Evolutionary conservation across 352 stramenopile genomes (phyloP).

Genomic region (Globisporangium paddicum): DNA sequence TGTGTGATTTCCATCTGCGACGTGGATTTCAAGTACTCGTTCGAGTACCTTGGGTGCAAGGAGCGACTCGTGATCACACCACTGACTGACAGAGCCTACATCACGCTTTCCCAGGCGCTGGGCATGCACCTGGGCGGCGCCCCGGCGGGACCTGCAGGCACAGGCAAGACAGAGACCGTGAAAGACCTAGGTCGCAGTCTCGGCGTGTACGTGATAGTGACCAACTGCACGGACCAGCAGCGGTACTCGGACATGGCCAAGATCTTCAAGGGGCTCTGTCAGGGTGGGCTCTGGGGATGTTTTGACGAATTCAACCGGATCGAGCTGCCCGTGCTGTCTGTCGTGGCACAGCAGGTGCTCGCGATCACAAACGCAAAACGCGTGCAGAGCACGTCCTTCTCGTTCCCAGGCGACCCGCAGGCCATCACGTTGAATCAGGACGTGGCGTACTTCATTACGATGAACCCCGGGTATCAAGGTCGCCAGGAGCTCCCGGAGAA

Average conservation of each 20-base stretch:
- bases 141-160: slow-evolving; percentile 84
- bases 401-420: slow-evolving; percentile 61
- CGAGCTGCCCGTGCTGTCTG: slow-evolving; percentile 89
- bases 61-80: slow-evolving; percentile 88
- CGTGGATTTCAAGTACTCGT: slow-evolving; percentile 89
- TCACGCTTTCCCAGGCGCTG: slow-evolving; percentile 88
- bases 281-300: slow-evolving; percentile 89
- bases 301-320: slow-evolving; percentile 95
- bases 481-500: slow-evolving; percentile 91
- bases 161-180: slow-evolving; percentile 90
- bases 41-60: slow-evolving; percentile 93
- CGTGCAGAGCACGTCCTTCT: slow-evolving; percentile 40
- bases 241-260: slow-evolving; percentile 91
- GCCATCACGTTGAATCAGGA: slow-evolving; percentile 55
- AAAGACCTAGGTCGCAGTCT: slow-evolving; percentile 91
- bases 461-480: slow-evolving; percentile 93
- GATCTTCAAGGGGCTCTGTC: slow-evolving; percentile 91
- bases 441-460: slow-evolving; percentile 89
- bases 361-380: slow-evolving; percentile 78
- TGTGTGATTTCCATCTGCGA: slow-evolving; percentile 94
- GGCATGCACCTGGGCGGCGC: slow-evolving; percentile 87
- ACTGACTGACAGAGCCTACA: slow-evolving; percentile 88
- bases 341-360: slow-evolving; percentile 92
- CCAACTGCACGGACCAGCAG: slow-evolving; percentile 92
- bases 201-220: slow-evolving; percentile 90